Percentiles rank a stretch among this genome's conserved stretches.
Evolutionary conservation across 2,329 filamentous ascomycete species (phyloP).

Genomic region (Colletotrichum sp.): DNA sequence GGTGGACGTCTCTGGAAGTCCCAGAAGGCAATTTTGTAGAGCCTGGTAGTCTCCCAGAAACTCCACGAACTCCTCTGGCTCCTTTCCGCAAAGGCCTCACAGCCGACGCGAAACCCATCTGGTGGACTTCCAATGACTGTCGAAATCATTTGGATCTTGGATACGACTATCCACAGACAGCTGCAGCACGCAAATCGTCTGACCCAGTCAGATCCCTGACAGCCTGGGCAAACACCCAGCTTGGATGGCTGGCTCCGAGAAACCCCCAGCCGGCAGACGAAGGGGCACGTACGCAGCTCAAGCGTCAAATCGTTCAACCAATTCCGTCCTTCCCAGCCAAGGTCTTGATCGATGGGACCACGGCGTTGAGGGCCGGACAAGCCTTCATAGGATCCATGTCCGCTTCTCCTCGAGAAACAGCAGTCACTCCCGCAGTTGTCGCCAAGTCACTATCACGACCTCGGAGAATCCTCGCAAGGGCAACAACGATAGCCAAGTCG

Average conservation of each 20-base stretch:
- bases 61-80: not conserved
- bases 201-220: not conserved
- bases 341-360: not conserved
- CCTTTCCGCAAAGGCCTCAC: not conserved
- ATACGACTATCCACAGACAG: slow-evolving; percentile 4
- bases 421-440: not conserved
- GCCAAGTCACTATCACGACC: not conserved
- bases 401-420: not conserved
- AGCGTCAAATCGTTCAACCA: not conserved
- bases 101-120: not conserved
- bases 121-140: slow-evolving; percentile 5
- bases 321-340: not conserved
- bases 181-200: not conserved
- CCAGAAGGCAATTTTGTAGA: not conserved
- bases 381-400: not conserved
- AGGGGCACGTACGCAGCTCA: not conserved
- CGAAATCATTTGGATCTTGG: slow-evolving; percentile 3
- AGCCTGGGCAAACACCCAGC: not conserved
- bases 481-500: not conserved
- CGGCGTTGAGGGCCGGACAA: not conserved
- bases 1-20: not conserved
- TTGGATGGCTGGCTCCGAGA: not conserved
- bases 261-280: not conserved
- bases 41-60: not conserved
- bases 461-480: not conserved